Conservation (phyloP, 495 filamentous ascomycete genomes). For the Talaromyces thailandensis region DNA sequence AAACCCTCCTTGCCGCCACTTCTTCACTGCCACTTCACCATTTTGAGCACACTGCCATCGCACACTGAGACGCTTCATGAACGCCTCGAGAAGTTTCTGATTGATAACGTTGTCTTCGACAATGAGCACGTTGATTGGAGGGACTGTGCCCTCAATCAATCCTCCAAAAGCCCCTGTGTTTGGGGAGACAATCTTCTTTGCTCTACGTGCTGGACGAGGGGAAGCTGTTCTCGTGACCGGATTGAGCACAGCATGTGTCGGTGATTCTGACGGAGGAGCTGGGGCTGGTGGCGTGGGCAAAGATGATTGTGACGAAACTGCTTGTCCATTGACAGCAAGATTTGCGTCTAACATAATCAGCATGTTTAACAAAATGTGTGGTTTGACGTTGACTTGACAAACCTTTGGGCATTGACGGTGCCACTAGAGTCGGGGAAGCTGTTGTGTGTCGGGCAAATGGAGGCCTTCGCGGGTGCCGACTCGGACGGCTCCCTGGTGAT, state of each 20-base stretch:
- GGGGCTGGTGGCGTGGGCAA: slow-evolving; percentile 31
- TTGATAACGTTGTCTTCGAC: slow-evolving; percentile 99
- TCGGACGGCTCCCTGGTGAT: slow-evolving; percentile 62
- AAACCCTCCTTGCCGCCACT: slow-evolving; percentile 92
- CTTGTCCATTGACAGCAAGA: slow-evolving; percentile 15
- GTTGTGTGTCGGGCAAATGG: slow-evolving; percentile 60
- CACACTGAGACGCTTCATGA: slow-evolving; percentile 93
- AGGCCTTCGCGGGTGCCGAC: slow-evolving; percentile 33
- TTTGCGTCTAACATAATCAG: slow-evolving; percentile 22
- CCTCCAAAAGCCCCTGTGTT: slow-evolving; percentile 40
- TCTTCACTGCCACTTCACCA: slow-evolving; percentile 81
- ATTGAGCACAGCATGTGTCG: slow-evolving; percentile 26
- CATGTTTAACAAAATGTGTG: not conserved
- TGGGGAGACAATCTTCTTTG: slow-evolving; percentile 32
- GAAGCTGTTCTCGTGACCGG: slow-evolving; percentile 28
- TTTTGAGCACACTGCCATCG: slow-evolving; percentile 98
- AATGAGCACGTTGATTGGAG: slow-evolving; percentile 94
- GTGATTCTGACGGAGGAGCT: slow-evolving; percentile 25
- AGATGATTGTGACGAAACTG: slow-evolving; percentile 18
- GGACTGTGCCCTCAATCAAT: slow-evolving; percentile 75
- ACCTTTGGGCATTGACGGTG: slow-evolving; percentile 22
- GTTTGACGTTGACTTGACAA: not conserved
- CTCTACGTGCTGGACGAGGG: slow-evolving; percentile 27
- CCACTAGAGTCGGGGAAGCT: slow-evolving; percentile 65
- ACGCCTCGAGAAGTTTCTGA: slow-evolving; percentile 81